Base-by-base conservation (phyloP, 2,329 filamentous ascomycete species). In the Phialophora tarda region DNA sequence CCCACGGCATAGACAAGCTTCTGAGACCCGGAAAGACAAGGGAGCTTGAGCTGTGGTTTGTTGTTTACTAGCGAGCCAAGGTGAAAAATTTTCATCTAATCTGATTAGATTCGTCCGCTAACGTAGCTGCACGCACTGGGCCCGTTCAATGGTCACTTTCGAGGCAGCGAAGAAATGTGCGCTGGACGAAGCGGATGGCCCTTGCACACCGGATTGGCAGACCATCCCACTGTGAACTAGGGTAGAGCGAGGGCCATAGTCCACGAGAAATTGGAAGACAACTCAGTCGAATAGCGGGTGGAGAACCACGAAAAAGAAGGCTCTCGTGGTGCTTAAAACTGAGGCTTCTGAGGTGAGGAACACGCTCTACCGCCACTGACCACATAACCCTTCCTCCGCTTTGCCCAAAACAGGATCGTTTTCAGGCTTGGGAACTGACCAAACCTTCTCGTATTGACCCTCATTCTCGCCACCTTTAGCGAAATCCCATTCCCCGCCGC, bases 401-500 rank as follows among this genome's bases (percentile, higher is more conserved):
- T 71, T 62, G 0, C 83, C 83, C 61, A 85, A 67, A 14, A 84
- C 78, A 12, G 83, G 83, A 78, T 86, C 84, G 24, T 69, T 76
- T 59, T 75, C 75, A 0, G 83, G 82, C 69, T 79, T 81, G 28
- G 73, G 65, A 28, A 84, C 79, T 23, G 67, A 65, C 84, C 84
- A 85, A 0, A 82, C 78, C 64, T 76, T 71, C 57, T 80, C 76
- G 70, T 79, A 82, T 17, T 74, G 71, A 12, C 76, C 80, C 23
- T 71, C 73, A 71, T 82, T 74, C 66, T 82, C 80, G 1, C 81
- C 82, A 8, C 81, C 82, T 2, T 78, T 74, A 4, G 75, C 75
- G 72, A 84, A 85, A 72, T 86, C 83, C 85, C 84, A 87, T 11
- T 75, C 73, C 0, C 76, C 76, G 2, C 80, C 78, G 44, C 70